phyloP scores from a whole-genome alignment of 2,329 filamentous ascomycete genomes.

The Sclerotinia glacialis region DNA sequence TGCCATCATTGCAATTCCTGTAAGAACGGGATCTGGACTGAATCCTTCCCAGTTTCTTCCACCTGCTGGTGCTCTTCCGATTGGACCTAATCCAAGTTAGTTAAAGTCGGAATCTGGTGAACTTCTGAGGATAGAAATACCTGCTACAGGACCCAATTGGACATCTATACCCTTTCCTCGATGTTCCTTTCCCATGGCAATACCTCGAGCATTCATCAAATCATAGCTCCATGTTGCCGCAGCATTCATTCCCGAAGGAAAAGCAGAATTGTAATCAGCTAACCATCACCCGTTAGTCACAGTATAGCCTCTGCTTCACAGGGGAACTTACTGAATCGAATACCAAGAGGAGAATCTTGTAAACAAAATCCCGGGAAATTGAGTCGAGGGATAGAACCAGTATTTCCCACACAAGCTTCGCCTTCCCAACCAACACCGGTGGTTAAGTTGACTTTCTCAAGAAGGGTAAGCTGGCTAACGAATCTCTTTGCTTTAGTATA shows the following conservation, averaged over 20 bases:
- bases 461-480: slow-evolving; percentile 72
- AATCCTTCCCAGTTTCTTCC: slow-evolving; percentile 68
- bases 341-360: slow-evolving; percentile 39
- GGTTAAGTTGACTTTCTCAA: slow-evolving; percentile 90
- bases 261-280: slow-evolving; percentile 71
- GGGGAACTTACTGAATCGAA: slow-evolving; percentile 43
- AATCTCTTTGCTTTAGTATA: slow-evolving; percentile 67
- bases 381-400: slow-evolving; percentile 37
- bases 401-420: slow-evolving; percentile 39
- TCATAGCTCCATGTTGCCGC: slow-evolving; percentile 74
- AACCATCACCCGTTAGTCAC: slow-evolving; percentile 42
- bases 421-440: slow-evolving; percentile 61
- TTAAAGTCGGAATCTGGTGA: too few species aligned
- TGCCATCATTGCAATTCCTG: slow-evolving; percentile 67
- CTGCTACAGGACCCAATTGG: slow-evolving; percentile 72
- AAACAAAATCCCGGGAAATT: slow-evolving; percentile 38
- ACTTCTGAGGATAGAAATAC: not conserved
- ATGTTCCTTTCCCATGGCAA: slow-evolving; percentile 68
- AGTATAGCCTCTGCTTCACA: slow-evolving; percentile 34
- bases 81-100: slow-evolving; percentile 43
- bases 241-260: slow-evolving; percentile 72
- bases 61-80: slow-evolving; percentile 65
- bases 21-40: slow-evolving; percentile 72
- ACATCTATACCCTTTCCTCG: slow-evolving; percentile 71
- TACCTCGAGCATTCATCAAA: slow-evolving; percentile 65